phyloP scores from a whole-genome alignment of 2,329 filamentous ascomycete genomes.

The Colletotrichum plurivorum region DNA sequence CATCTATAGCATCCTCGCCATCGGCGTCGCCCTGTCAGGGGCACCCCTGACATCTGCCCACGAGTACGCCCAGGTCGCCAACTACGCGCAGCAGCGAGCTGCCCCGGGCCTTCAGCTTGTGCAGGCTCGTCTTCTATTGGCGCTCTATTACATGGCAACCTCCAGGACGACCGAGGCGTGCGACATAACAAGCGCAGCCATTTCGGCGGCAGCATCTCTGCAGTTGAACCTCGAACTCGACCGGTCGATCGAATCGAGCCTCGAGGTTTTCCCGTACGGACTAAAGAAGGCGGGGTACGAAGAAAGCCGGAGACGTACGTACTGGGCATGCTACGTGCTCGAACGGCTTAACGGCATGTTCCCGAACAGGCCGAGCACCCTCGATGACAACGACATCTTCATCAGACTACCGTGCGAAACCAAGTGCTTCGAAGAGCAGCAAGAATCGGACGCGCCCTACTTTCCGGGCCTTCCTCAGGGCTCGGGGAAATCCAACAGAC shows the following conservation, averaged over 20 bases:
- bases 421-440: conserved; percentile 72
- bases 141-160: conserved; percentile 75
- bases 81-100: conserved; percentile 63
- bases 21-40: conserved; percentile 56
- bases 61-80: conserved; percentile 66
- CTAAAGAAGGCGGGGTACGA: conserved; percentile 70
- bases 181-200: conserved; percentile 74
- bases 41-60: conserved; percentile 54
- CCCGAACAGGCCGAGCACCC: conserved; percentile 65
- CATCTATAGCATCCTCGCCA: conserved; percentile 59
- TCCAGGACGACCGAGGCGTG: conserved; percentile 72
- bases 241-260: conserved; percentile 56
- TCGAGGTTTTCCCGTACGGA: conserved; percentile 66
- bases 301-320: conserved; percentile 78
- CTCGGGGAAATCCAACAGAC: conserved; percentile 44
- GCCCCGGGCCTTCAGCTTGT: conserved; percentile 69
- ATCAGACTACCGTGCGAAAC: conserved; percentile 75
- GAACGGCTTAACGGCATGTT: conserved; percentile 76
- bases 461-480: conserved; percentile 66
- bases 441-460: conserved; percentile 69
- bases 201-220: conserved; percentile 71
- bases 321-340: conserved; percentile 80
- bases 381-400: conserved; percentile 76
- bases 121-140: conserved; percentile 76
- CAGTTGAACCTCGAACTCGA: conserved; percentile 75